phyloP scores from a whole-genome alignment of 108 stramenopile species.

The Nitzschia sp. region DNA sequence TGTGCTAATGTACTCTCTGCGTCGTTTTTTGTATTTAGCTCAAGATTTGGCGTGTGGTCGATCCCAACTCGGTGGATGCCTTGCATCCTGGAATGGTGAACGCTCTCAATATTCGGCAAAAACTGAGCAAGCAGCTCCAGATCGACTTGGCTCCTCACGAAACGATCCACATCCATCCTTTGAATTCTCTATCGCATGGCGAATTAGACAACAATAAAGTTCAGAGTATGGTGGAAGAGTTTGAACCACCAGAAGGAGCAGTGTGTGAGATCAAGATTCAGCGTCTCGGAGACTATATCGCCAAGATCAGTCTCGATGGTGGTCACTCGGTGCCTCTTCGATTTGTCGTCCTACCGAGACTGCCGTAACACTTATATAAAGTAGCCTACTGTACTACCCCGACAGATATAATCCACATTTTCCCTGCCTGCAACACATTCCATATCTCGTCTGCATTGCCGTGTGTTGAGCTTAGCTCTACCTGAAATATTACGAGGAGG shows the following conservation, averaged over 20 bases:
- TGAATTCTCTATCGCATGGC: conserved; percentile 31
- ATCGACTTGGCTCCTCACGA: conserved; percentile 84
- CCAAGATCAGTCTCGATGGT: conserved; percentile 68
- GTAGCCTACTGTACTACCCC: no score
- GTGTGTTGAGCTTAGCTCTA: no score
- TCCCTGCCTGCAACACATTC: no score
- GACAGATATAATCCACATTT: no score
- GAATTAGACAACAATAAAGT: conserved; percentile 44
- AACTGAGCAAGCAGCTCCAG: conserved; percentile 79
- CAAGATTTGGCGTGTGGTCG: conserved; percentile 72
- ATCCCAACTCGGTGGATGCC: conserved; percentile 53
- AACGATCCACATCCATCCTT: conserved; percentile 56
- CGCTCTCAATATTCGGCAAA: conserved; percentile 57
- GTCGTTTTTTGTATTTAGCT: no score
- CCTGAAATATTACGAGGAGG: no score
- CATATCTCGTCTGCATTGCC: no score
- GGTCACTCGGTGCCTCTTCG: conserved; percentile 68
- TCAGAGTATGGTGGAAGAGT: conserved; percentile 40
- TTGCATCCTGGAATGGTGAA: conserved; percentile 75
- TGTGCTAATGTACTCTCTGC: no score
- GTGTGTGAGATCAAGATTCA: conserved; percentile 50
- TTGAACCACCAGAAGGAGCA: conserved; percentile 40
- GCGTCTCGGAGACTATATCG: conserved; percentile 73
- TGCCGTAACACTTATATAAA: no score
- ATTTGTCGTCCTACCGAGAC: conserved; percentile 40